Conservation (phyloP, 2,329 filamentous ascomycete species). For the Beauveria asiatica region DNA sequence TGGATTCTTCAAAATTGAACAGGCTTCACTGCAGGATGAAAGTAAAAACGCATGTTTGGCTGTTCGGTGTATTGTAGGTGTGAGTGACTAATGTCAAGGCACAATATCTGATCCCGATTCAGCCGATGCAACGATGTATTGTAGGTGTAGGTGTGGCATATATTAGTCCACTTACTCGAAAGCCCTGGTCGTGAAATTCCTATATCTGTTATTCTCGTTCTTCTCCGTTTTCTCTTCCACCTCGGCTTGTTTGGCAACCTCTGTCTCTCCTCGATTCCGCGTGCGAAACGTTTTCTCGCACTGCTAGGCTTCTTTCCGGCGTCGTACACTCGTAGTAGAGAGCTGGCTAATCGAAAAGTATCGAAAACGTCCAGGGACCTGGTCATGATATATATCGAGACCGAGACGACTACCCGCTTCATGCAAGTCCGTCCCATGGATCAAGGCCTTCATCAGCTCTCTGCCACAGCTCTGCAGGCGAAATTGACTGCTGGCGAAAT, state of each 20-base stretch:
- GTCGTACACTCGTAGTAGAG: background rate
- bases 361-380: background rate
- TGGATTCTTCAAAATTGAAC: background rate
- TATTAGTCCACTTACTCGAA: background rate
- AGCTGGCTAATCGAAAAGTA: background rate
- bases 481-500: background rate
- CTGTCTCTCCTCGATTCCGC: background rate
- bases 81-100: background rate
- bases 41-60: background rate
- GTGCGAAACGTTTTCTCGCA: background rate
- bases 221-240: background rate
- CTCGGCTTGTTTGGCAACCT: no score
- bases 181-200: background rate
- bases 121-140: background rate
- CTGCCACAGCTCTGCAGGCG: slow-evolving; percentile 2
- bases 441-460: background rate
- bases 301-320: background rate
- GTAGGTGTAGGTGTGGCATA: background rate
- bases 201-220: background rate
- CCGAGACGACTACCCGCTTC: background rate
- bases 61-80: background rate
- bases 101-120: background rate
- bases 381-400: background rate
- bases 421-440: background rate
- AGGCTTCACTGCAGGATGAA: background rate